Base-by-base conservation (phyloP, 2,329 filamentous ascomycete species). In the Emmonsia crescens region DNA sequence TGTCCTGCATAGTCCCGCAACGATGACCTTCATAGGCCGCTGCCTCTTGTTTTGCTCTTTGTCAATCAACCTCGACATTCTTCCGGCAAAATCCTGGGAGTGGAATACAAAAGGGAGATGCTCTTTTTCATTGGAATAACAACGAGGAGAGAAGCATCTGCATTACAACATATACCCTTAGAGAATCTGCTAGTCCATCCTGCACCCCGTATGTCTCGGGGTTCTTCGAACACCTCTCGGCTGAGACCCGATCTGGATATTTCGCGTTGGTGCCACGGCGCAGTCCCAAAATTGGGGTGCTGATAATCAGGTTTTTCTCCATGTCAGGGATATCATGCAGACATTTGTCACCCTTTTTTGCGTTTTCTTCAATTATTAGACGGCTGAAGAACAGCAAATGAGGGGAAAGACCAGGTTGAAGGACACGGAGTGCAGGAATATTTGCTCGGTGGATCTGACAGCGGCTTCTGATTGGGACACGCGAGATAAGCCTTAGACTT, bases 41-140 rank as follows among this genome's bases (percentile, higher is more conserved):
- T 57, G 16, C 27, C 56, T 57, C 27, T 46, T 46, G 56, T 29
- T 57, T 21, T 57, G 40, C 40, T 57, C 56, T 10, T 33, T 21
- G 29, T 57, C 56, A 57, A 57, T 57, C n/a, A 57, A 24, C 19
- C 56, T 57, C 24, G 56, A 46, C 56, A 57, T 57, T 46, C 16
- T 24, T 14, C 16, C 42, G 14, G 38, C 55, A 8, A 33, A 21
- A 33, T 56, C 33, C 33, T 33, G 38, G 10, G 6, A 36, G 6
- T 33, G 19, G 19, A 46, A 44, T 10, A 21, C 24, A 57, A 46
- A 31, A 27, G 14, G 5, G 24, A 46, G 21, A 46, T 31, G 38
- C 8, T 57, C 5, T 19, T 5, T 31, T 21, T 36, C n/a, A 6
- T n/a, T 6, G 29, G 4, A 46, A 31, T 57, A 10, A 9, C 3